Conservation (phyloP, 176 grass and related monocot genomes). For the Oryza coarctata region DNA sequence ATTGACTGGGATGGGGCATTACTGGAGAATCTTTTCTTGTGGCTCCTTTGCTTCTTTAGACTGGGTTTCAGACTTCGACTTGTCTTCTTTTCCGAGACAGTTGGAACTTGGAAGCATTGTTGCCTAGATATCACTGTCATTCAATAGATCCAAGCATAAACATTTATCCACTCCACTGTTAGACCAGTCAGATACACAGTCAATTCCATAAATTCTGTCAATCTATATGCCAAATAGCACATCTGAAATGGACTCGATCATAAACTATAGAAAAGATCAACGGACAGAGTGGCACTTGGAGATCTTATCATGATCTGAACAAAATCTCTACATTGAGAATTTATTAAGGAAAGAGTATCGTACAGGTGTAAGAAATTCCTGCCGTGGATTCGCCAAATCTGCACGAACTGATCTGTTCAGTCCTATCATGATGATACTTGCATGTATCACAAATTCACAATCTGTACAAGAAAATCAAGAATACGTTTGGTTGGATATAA, state of each 20-base stretch:
- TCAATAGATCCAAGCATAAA: background rate
- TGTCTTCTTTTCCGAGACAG: conserved; percentile 41
- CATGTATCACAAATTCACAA: background rate
- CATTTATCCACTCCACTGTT: conserved; percentile 6
- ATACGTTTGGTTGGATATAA: background rate
- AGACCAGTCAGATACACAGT: background rate
- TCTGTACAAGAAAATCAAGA: conserved; percentile 8
- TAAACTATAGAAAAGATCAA: conserved; percentile 22
- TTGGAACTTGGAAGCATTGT: conserved; percentile 26
- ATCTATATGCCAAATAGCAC: conserved; percentile 15
- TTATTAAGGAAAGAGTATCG: conserved; percentile 24
- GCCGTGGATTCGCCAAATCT: conserved; percentile 36
- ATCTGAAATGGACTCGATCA: conserved; percentile 26
- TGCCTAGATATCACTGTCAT: conserved; percentile 23
- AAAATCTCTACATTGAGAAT: conserved; percentile 14
- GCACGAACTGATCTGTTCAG: background rate
- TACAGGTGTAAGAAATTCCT: conserved; percentile 5
- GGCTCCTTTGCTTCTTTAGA: conserved; percentile 31
- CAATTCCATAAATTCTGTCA: background rate
- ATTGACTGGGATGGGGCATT: conserved; percentile 23
- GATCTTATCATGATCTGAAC: conserved; percentile 35
- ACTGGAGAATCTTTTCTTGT: conserved; percentile 28
- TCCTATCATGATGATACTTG: background rate
- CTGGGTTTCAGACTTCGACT: conserved; percentile 34
- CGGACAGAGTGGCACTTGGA: background rate